phyloP scores from a whole-genome alignment of 306 rosid genomes.

The Mimosa bimucronata region DNA sequence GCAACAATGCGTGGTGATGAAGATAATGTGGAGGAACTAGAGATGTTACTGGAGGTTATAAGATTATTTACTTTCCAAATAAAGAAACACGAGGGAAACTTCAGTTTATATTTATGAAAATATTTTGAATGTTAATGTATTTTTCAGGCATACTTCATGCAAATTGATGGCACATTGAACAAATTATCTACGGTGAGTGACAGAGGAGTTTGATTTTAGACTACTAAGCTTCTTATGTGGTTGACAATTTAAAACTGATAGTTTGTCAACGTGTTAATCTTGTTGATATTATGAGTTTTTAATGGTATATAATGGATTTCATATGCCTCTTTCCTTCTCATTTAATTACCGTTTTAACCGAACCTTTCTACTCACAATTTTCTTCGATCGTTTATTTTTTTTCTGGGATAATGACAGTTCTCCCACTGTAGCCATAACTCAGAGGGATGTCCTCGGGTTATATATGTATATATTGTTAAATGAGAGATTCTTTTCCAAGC shows the following conservation, averaged over 20 bases:
- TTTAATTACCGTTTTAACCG: conserved; percentile 13
- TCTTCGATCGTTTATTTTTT: conserved; percentile 1
- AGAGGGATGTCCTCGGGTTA: neutral
- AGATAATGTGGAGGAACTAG: conserved; percentile 84
- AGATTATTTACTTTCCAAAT: conserved; percentile 22
- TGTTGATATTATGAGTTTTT: conserved; percentile 8
- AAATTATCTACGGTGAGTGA: conserved; percentile 67
- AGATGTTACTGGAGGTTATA: conserved; percentile 86
- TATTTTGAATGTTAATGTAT: conserved; percentile 29
- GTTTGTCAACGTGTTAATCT: neutral
- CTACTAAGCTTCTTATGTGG: conserved; percentile 14
- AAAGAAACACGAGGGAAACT: neutral
- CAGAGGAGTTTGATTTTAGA: conserved; percentile 17
- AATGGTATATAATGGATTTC: neutral
- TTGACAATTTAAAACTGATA: conserved; percentile 23
- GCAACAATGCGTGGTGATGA: conserved; percentile 66
- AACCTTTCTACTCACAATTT: neutral
- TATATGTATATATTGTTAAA: neutral
- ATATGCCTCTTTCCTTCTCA: conserved; percentile 9
- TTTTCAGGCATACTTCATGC: conserved; percentile 87
- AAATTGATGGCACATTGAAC: conserved; percentile 79
- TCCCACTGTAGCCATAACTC: neutral
- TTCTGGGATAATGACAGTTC: neutral
- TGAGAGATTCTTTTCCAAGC: conserved; percentile 4
- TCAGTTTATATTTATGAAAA: conserved; percentile 8